These are phyloP conservation scores for Myxozyma geophila DNA, from an alignment of 805 yeast genomes.

Conservation along the genomic window DNA sequence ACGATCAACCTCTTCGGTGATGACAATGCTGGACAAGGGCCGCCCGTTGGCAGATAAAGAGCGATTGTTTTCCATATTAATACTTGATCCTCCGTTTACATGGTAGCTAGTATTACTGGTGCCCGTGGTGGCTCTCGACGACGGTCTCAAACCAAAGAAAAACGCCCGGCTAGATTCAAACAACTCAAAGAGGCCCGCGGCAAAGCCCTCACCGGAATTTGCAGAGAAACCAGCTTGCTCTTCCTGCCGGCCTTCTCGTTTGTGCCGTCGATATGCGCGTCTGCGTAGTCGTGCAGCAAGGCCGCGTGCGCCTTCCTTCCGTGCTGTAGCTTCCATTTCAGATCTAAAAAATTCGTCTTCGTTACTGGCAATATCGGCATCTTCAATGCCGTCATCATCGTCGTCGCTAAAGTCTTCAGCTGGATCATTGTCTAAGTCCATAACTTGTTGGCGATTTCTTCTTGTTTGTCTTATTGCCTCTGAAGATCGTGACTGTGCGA, in stretches of 20 bases:
- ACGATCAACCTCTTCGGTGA: constrained; percentile 17
- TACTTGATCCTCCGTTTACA: constrained; percentile 21
- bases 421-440: neutral
- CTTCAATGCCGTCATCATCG: constrained; percentile 1
- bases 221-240: neutral
- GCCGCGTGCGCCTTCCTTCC: constrained; percentile 8
- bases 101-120: constrained; percentile 34
- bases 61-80: constrained; percentile 12
- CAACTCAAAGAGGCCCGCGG: constrained; percentile 11
- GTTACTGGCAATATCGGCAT: constrained; percentile 2
- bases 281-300: constrained; percentile 9
- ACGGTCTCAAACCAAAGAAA: constrained; percentile 23
- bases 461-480: neutral
- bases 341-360: constrained; percentile 3
- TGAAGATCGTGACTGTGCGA: neutral
- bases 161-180: constrained; percentile 18
- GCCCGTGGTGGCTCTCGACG: constrained; percentile 32
- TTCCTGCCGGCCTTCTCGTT: neutral
- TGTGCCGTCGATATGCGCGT: constrained; percentile 6
- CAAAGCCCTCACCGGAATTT: neutral
- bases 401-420: neutral
- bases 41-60: constrained; percentile 6
- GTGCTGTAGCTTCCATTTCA: constrained; percentile 6
- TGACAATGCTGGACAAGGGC: neutral
- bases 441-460: neutral